phyloP scores from a whole-genome alignment of 1,284 basidiomycete species.

The Vanrija sp. region DNA sequence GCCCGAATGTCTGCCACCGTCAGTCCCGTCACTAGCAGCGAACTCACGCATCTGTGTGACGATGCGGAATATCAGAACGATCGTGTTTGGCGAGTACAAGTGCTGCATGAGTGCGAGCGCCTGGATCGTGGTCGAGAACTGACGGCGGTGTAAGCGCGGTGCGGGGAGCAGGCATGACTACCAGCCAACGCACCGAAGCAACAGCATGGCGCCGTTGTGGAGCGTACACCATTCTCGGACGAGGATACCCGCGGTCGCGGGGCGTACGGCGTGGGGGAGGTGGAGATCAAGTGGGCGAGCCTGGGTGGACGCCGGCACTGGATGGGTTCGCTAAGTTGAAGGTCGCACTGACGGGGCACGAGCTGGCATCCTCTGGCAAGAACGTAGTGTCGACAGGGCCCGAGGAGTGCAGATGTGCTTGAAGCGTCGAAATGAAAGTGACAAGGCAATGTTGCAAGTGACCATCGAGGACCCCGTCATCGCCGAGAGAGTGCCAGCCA shows the following conservation, averaged over 20 bases:
- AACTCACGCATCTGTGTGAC: conserved; percentile 31
- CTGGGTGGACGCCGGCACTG: no score
- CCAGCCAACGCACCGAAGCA: conserved; percentile 25
- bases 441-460: no score
- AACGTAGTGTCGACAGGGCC: no score
- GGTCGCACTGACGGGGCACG: no score
- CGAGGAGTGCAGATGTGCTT: no score
- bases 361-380: no score
- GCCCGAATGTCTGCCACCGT: conserved; percentile 28
- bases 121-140: conserved; percentile 35
- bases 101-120: conserved; percentile 39
- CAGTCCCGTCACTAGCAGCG: not conserved
- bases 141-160: not conserved
- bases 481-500: no score
- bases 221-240: conserved; percentile 31
- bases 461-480: no score
- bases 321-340: no score
- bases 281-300: no score
- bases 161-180: not conserved
- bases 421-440: no score
- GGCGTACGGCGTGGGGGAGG: not conserved
- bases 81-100: conserved; percentile 40
- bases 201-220: conserved; percentile 44
- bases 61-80: conserved; percentile 36
- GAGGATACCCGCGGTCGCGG: conserved; percentile 3